These are phyloP conservation scores for Blastocystis sp. DNA, from an alignment of 352 stramenopile species.

Conservation along the genomic window DNA sequence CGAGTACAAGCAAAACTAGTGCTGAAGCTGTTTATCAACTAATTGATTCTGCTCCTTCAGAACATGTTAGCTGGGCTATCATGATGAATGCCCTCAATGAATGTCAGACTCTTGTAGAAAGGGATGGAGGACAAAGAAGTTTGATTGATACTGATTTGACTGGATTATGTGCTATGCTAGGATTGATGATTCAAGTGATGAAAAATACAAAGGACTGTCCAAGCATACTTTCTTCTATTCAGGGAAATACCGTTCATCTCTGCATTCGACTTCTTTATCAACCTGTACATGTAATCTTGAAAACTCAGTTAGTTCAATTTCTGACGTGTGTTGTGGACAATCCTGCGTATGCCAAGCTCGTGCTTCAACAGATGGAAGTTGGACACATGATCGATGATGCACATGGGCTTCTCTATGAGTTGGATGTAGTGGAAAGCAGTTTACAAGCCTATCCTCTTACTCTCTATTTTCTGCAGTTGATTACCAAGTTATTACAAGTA, in stretches of 20 bases:
- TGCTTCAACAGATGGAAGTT: conserved; percentile 26
- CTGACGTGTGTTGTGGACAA: not conserved
- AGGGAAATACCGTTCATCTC: conserved; percentile 4
- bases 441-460: conserved; percentile 26
- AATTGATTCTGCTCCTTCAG: conserved; percentile 26
- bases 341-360: not conserved
- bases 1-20: not conserved
- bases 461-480: not conserved
- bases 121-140: not conserved
- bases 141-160: conserved; percentile 38
- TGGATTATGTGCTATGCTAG: conserved; percentile 20
- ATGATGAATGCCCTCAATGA: conserved; percentile 50
- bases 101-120: not conserved
- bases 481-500: not conserved
- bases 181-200: not conserved
- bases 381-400: not conserved
- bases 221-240: not conserved
- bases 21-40: conserved; percentile 50
- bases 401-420: not conserved
- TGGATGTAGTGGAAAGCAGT: not conserved
- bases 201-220: not conserved
- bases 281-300: conserved; percentile 21
- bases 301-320: not conserved
- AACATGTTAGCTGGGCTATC: conserved; percentile 25
- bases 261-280: conserved; percentile 28